Conservation (phyloP, 176 grass and related monocot genomes). For the Bothriochloa decipiens region DNA sequence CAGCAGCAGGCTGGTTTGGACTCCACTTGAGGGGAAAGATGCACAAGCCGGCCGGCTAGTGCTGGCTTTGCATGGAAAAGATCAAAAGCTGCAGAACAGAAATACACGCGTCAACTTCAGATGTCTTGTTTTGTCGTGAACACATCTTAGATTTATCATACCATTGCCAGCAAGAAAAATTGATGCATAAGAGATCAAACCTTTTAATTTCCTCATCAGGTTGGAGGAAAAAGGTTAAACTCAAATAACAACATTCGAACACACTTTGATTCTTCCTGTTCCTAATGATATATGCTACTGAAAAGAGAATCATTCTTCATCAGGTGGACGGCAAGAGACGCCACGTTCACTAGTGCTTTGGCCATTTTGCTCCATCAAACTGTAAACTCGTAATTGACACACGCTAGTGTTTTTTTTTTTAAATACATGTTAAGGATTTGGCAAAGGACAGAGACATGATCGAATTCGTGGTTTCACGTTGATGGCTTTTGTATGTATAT, state of each 20-base stretch:
- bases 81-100: neutral
- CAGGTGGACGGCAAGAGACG: neutral
- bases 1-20: slow-evolving; percentile 26
- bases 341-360: slow-evolving; percentile 7
- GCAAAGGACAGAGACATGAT: neutral
- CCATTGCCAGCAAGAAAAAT: neutral
- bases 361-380: slow-evolving; percentile 16
- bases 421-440: neutral
- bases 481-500: neutral
- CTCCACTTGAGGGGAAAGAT: slow-evolving; percentile 28
- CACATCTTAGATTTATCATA: neutral
- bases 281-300: slow-evolving; percentile 26
- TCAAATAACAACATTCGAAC: neutral
- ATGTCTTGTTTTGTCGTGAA: neutral
- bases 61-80: slow-evolving; percentile 26
- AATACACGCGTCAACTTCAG: neutral
- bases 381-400: neutral
- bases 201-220: neutral
- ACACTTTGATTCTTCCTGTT: neutral
- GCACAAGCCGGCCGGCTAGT: neutral
- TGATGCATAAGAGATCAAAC: neutral
- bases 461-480: neutral
- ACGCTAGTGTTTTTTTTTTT: neutral
- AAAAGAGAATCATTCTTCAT: slow-evolving; percentile 18
- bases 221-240: neutral